phyloP scores from a whole-genome alignment of 2,329 filamentous ascomycete genomes.

The Fusarium musae region DNA sequence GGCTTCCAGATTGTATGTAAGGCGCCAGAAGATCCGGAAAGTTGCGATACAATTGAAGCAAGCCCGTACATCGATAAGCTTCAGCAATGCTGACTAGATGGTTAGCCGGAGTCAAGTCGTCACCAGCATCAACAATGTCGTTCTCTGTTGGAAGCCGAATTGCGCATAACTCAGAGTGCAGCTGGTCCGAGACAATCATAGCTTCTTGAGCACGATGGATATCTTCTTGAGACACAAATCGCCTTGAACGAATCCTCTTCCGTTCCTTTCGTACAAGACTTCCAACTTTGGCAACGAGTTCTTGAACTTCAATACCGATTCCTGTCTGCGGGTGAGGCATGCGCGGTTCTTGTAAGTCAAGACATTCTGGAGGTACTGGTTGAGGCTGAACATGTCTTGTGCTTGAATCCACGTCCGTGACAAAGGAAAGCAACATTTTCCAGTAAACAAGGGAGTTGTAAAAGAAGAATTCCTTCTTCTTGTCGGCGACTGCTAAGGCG shows the following conservation, averaged over 20 bases:
- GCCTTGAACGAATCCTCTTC: constrained; percentile 37
- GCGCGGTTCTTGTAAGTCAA: constrained; percentile 26
- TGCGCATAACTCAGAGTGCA: constrained; percentile 34
- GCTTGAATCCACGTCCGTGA: constrained; percentile 31
- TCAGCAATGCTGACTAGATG: constrained; percentile 44
- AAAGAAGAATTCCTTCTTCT: constrained; percentile 42
- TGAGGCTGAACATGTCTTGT: constrained; percentile 10
- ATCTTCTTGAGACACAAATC: constrained; percentile 40
- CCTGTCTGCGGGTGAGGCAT: constrained; percentile 46
- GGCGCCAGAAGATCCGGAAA: constrained; percentile 55
- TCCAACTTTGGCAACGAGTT: constrained; percentile 43
- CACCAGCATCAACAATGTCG: constrained; percentile 40
- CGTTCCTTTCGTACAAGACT: constrained; percentile 38
- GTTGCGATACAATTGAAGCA: constrained; percentile 45
- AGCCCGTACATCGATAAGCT: constrained; percentile 44
- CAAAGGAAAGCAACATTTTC: constrained; percentile 44
- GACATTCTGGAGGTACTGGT: constrained; percentile 12
- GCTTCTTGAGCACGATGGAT: constrained; percentile 40
- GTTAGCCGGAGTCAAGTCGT: constrained; percentile 39
- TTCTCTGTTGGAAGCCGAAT: constrained; percentile 31
- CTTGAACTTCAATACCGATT: constrained; percentile 38
- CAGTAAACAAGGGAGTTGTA: constrained; percentile 44
- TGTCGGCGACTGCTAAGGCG: constrained; percentile 23
- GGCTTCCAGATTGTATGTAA: constrained; percentile 24
- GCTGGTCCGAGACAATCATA: constrained; percentile 28